Conservation (phyloP, 2,329 filamentous ascomycete species). For the Calonectria montana region DNA sequence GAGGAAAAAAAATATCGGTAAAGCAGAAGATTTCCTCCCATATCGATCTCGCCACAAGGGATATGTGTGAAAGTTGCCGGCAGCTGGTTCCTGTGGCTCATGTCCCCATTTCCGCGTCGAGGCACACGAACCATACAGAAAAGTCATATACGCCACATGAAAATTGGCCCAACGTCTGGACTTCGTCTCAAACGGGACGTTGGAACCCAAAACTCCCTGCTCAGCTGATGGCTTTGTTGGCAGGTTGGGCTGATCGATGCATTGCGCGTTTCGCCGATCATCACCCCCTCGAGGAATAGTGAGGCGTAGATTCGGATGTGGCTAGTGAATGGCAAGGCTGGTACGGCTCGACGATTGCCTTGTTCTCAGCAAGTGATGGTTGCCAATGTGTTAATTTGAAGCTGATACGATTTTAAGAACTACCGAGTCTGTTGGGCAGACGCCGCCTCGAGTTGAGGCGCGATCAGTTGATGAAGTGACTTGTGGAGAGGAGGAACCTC, state of each 20-base stretch:
- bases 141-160: slow-evolving; percentile 29
- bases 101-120: slow-evolving; percentile 25
- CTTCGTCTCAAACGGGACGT: slow-evolving; percentile 38
- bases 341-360: slow-evolving; percentile 19
- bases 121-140: slow-evolving; percentile 6
- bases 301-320: slow-evolving; percentile 41
- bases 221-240: slow-evolving; percentile 30
- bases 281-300: slow-evolving; percentile 18
- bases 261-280: slow-evolving; percentile 30
- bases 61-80: background rate
- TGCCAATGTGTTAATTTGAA: background rate
- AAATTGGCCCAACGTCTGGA: slow-evolving; percentile 11
- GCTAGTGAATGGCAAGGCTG: slow-evolving; percentile 34
- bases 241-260: background rate
- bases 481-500: background rate
- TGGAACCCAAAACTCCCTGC: slow-evolving; percentile 31
- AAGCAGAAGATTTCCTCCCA: background rate
- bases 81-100: slow-evolving; percentile 33
- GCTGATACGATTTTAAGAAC: background rate
- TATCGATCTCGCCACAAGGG: background rate
- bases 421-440: background rate
- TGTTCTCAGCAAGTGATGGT: background rate
- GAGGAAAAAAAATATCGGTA: background rate
- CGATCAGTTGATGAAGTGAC: background rate
- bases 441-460: background rate